phyloP scores from a whole-genome alignment of 495 filamentous ascomycete species.

The Aspergillus panamensis region DNA sequence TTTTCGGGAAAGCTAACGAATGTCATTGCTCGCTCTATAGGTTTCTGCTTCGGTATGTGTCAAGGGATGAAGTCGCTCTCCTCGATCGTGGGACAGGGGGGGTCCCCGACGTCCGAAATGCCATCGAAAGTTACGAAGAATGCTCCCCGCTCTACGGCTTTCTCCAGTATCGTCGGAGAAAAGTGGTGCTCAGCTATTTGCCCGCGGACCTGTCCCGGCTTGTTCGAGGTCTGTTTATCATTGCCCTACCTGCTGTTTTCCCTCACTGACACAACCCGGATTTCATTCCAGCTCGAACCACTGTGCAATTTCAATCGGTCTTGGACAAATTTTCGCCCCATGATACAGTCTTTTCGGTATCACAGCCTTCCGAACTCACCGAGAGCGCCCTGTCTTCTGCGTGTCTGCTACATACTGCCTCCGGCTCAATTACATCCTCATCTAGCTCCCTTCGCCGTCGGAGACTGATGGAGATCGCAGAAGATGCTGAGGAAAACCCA shows the following conservation, averaged over 20 bases:
- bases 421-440: constrained; percentile 82
- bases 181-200: constrained; percentile 87
- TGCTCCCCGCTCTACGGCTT: constrained; percentile 89
- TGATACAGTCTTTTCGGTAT: constrained; percentile 75
- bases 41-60: constrained; percentile 90
- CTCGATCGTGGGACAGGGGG: constrained; percentile 76
- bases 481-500: constrained; percentile 66
- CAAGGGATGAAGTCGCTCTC: constrained; percentile 83
- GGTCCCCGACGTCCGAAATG: constrained; percentile 75
- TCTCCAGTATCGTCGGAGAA: constrained; percentile 81
- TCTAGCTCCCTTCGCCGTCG: constrained; percentile 72
- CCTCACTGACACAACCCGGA: constrained; percentile 2
- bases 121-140: constrained; percentile 74
- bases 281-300: constrained; percentile 65
- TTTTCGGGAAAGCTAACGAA: constrained; percentile 8
- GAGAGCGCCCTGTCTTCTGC: constrained; percentile 85
- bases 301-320: constrained; percentile 90
- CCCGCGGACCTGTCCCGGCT: constrained; percentile 87
- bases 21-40: constrained; percentile 41
- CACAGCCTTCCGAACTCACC: constrained; percentile 70
- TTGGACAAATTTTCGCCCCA: constrained; percentile 83
- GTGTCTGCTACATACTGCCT: constrained; percentile 85
- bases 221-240: constrained; percentile 67
- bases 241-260: constrained; percentile 6
- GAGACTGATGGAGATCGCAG: constrained; percentile 83